Percentiles rank a stretch among this genome's conserved stretches.
Conservation (phyloP, 2,329 filamentous ascomycete genomes). For the Nemania bipapillata region DNA sequence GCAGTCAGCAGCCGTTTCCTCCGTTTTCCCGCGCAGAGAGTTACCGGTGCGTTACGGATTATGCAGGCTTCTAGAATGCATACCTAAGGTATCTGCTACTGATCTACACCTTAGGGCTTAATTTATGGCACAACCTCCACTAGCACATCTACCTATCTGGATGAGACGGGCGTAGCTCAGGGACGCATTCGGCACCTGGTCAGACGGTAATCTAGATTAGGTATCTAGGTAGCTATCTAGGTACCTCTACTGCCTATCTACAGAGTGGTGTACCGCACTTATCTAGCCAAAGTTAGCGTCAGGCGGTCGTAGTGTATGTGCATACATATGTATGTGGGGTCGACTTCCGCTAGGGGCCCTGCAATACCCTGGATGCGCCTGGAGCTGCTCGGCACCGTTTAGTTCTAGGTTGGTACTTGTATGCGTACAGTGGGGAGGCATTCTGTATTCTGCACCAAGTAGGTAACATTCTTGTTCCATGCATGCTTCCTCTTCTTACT, state of each 20-base stretch:
- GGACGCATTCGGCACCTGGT: constrained; percentile 19
- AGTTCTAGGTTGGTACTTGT: neutral
- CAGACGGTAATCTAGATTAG: neutral
- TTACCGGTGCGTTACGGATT: neutral
- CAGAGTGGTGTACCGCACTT: neutral
- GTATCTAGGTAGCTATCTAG: neutral
- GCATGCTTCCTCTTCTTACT: constrained; percentile 31
- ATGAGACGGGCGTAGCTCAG: constrained; percentile 15
- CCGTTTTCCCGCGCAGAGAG: neutral
- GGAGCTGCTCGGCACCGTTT: constrained; percentile 25
- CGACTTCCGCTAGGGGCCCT: constrained; percentile 20
- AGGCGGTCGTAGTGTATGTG: constrained; percentile 6
- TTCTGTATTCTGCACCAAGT: neutral
- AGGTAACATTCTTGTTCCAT: constrained; percentile 20
- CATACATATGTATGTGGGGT: too few species aligned
- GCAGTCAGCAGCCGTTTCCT: neutral
- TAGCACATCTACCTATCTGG: neutral
- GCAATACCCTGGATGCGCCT: constrained; percentile 17
- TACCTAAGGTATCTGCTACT: neutral
- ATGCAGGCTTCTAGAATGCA: constrained; percentile 6
- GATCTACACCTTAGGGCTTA: neutral
- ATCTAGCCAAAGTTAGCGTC: neutral
- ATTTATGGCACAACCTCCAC: neutral
- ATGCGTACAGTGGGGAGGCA: too few species aligned
- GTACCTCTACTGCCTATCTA: too few species aligned